These are phyloP conservation scores for Thalassiosira pacifica DNA, from an alignment of 352 stramenopile genomes.

Conservation along the genomic window DNA sequence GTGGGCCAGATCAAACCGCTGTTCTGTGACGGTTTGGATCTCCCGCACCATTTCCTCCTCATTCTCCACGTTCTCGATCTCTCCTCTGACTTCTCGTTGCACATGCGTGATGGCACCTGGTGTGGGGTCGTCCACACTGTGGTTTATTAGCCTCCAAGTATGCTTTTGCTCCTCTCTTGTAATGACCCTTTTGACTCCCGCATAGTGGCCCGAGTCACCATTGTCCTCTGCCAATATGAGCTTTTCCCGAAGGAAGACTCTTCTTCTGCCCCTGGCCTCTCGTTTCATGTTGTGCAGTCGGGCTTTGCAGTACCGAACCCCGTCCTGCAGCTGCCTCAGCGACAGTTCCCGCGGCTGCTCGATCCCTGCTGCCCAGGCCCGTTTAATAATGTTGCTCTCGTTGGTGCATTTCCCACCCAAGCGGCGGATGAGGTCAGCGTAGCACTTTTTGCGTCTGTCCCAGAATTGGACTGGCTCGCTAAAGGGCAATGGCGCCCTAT, in stretches of 20 bases:
- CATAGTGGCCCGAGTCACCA: too few relatives aligned
- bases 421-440: background rate
- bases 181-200: too few relatives aligned
- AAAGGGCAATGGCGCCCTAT: background rate
- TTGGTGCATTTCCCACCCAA: background rate
- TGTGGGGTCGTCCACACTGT: too few relatives aligned
- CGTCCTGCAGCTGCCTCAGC: background rate
- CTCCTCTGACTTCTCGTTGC: background rate
- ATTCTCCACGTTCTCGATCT: background rate
- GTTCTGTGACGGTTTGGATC: too few relatives aligned
- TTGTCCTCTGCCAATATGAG: too few relatives aligned
- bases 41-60: too few relatives aligned
- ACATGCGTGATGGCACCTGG: too few relatives aligned
- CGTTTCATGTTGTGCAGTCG: too few relatives aligned
- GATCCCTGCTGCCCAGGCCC: background rate
- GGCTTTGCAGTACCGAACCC: background rate
- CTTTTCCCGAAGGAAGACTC: too few relatives aligned
- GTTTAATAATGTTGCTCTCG: background rate
- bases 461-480: background rate
- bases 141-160: too few relatives aligned
- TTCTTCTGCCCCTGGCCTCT: too few relatives aligned
- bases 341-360: background rate
- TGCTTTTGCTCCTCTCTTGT: too few relatives aligned
- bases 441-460: background rate
- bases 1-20: slow-evolving; percentile 9